Conservation (phyloP, 495 filamentous ascomycete species). For the Hyaloscypha finlandica region DNA sequence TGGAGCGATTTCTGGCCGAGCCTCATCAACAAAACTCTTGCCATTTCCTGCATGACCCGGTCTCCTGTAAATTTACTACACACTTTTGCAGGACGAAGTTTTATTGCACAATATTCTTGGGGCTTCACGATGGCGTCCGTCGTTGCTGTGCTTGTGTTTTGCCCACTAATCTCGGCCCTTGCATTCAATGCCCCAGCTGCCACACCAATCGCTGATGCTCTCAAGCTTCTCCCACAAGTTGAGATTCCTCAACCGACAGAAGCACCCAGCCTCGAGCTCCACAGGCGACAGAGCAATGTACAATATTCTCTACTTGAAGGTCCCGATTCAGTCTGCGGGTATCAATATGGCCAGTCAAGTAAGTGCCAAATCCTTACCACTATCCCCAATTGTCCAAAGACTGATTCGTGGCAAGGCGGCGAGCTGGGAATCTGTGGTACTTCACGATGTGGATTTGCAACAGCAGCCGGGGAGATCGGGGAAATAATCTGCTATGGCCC, state of each 20-base stretch:
- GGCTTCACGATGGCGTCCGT: neutral
- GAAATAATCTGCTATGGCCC: slow-evolving; percentile 2
- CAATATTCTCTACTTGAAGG: neutral
- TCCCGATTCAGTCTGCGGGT: neutral
- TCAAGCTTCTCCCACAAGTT: neutral
- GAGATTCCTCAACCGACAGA: neutral
- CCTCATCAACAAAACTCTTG: neutral
- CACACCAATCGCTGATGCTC: neutral
- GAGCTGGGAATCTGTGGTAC: neutral
- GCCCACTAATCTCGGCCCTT: neutral
- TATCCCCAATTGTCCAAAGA: neutral
- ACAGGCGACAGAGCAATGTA: neutral
- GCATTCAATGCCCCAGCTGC: neutral
- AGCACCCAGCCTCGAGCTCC: slow-evolving; percentile 1
- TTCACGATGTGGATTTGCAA: slow-evolving; percentile 1
- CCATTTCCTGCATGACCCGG: neutral
- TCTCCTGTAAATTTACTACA: neutral
- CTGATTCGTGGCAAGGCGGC: neutral
- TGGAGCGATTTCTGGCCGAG: neutral
- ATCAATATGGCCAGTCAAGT: neutral
- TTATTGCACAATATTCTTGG: neutral
- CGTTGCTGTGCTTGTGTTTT: neutral
- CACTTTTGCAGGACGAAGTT: neutral
- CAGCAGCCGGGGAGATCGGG: neutral
- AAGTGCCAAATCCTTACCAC: neutral